Percentiles rank a stretch among this genome's conserved stretches.
Conservation (phyloP, 2,329 filamentous ascomycete genomes). For the Colletotrichum somersetense region DNA sequence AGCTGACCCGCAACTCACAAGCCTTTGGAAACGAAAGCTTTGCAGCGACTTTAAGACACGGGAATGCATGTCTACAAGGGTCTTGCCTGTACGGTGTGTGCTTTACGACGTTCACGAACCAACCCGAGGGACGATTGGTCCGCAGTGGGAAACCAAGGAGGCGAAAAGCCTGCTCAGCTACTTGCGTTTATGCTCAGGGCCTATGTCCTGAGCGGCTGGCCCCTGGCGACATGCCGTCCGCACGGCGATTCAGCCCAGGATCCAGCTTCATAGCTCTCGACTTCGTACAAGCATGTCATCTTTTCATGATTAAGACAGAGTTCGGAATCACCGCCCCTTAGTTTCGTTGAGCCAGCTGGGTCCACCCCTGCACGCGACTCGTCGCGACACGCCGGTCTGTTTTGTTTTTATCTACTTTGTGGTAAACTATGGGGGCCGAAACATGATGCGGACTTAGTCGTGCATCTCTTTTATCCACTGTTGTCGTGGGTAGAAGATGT, state of each 20-base stretch:
- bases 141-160: too few species aligned
- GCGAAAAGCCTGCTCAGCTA: background rate
- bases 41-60: background rate
- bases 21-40: background rate
- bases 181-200: too few species aligned
- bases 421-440: background rate
- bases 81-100: background rate
- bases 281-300: too few species aligned
- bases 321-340: background rate
- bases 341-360: background rate
- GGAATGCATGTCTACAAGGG: background rate
- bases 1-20: background rate
- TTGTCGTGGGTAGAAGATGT: background rate
- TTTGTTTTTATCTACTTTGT: background rate
- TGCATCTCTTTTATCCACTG: background rate
- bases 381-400: background rate
- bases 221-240: background rate
- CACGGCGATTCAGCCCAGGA: too few species aligned
- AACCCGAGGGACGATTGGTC: too few species aligned
- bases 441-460: background rate
- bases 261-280: too few species aligned
- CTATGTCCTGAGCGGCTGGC: background rate
- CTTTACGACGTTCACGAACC: background rate
- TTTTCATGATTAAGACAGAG: too few species aligned
- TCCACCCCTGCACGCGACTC: background rate